These are phyloP conservation scores for Thermothielavioides terrestris DNA, from an alignment of 495 filamentous ascomycete genomes.

Conservation along the genomic window DNA sequence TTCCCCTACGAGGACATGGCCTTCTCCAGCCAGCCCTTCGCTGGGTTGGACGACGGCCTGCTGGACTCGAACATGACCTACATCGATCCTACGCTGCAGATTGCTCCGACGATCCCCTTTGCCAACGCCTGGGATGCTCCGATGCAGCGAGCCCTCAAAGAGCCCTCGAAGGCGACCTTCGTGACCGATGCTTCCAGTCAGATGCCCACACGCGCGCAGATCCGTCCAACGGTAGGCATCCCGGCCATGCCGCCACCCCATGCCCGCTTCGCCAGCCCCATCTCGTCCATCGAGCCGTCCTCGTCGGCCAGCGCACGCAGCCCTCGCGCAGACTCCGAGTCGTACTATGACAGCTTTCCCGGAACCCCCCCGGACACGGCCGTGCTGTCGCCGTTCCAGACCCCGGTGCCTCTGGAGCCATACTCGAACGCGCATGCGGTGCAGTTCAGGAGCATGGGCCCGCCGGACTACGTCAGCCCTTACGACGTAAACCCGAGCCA, in stretches of 20 bases:
- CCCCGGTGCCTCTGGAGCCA: slow-evolving; percentile 10
- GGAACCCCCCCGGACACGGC: slow-evolving; percentile 27
- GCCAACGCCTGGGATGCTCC: slow-evolving; percentile 6
- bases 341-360: slow-evolving; percentile 26
- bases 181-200: slow-evolving; percentile 1
- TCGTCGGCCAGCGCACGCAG: slow-evolving; percentile 30
- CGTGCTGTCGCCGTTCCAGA: slow-evolving; percentile 22
- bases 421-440: slow-evolving; percentile 10
- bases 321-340: slow-evolving; percentile 31
- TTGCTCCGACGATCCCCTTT: neutral
- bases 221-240: slow-evolving; percentile 14
- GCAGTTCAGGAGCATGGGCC: slow-evolving; percentile 23
- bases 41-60: neutral
- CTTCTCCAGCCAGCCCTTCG: slow-evolving; percentile 3
- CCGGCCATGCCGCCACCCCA: slow-evolving; percentile 16
- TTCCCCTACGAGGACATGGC: slow-evolving; percentile 6
- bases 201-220: slow-evolving; percentile 5
- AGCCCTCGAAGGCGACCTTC: slow-evolving; percentile 20
- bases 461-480: slow-evolving; percentile 28
- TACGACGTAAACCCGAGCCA: slow-evolving; percentile 31
- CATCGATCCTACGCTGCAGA: slow-evolving; percentile 20
- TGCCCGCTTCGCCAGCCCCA: slow-evolving; percentile 25
- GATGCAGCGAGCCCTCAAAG: slow-evolving; percentile 25
- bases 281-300: slow-evolving; percentile 26
- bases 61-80: slow-evolving; percentile 3